Evolutionary conservation across 352 stramenopile genomes (phyloP), one percentile per base, ranked within the genome.

Genomic region (Pelagophyceae sp.): DNA sequence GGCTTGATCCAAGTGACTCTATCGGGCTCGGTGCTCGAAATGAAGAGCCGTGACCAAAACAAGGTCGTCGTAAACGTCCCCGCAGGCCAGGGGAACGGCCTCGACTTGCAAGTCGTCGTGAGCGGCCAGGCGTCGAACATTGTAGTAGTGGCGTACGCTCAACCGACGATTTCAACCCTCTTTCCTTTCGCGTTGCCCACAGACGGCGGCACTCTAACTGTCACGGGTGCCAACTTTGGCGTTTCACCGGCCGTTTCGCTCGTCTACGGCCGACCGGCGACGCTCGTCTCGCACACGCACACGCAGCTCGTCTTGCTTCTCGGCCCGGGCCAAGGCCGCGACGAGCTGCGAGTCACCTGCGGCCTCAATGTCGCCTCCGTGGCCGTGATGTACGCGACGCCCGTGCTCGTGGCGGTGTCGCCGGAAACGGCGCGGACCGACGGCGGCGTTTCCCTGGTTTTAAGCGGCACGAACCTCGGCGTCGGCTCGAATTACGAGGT

Each of bases 401-500:
- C 40, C 40, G 40, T 54, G 6, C 6, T 54, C 6, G 40, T 20
- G 6, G 40, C 40, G 40, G 40, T 54, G 6, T 54, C 40, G 40
- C 40, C 40, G 6, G 29, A n/a, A 2, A 27, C 17, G 29, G 58
- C 58, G 3, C 3, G 15, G 58, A 78, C 75, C 35, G 37, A 71
- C 25, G 75, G 75, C 29, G 75, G 75, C 58, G 27, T 61, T 29
- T n/a, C 58, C 27, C 33, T 78, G 45, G 61, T 35, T 38, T 31
- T 78, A 23, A 6, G 1, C 2, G 75, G 75, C 2, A 38, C n/a
- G 23, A n/a, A 78, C 61, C 65, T 78, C 50, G 75, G 75, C 29
- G 50, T 78, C 38, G 75, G 75, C 35, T 60, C 0, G 37, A 32
- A 76, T 29, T 78, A 76, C 61, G 23, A 32, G 15, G 38, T 78